Evolutionary conservation across 345 rosid species (phyloP).

Genomic region (Gossypium thurberi): DNA sequence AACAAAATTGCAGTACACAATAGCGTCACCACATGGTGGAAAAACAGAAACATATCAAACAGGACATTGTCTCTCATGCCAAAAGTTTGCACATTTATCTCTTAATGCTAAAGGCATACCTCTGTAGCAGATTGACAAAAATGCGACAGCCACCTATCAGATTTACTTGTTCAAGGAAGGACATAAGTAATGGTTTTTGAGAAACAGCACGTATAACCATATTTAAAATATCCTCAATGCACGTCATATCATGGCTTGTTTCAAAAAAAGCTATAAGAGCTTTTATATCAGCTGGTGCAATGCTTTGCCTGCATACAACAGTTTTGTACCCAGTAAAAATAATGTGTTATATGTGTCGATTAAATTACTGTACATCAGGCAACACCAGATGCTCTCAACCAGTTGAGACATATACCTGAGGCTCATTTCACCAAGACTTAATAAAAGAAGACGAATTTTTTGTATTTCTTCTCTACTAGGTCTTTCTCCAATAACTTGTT

Average conservation of each 20-base stretch:
- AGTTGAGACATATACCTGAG: constrained; percentile 46
- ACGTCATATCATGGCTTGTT: constrained; percentile 80
- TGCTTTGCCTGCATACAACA: constrained; percentile 56
- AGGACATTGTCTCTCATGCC: not conserved
- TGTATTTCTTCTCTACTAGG: constrained; percentile 75
- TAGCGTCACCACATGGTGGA: not conserved
- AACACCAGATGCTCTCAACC: not conserved
- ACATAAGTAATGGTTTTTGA: constrained; percentile 58
- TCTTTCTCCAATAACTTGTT: constrained; percentile 58
- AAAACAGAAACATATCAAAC: not conserved
- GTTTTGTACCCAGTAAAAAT: constrained; percentile 8
- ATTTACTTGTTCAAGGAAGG: constrained; percentile 87
- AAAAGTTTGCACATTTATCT: not conserved
- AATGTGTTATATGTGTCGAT: constrained; percentile 6
- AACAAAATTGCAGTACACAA: not conserved
- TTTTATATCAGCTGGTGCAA: constrained; percentile 60
- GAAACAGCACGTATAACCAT: constrained; percentile 88
- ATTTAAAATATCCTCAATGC: constrained; percentile 88
- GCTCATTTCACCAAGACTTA: constrained; percentile 98
- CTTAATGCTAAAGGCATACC: constrained; percentile 35
- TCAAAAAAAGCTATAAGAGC: constrained; percentile 77
- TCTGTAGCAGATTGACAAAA: constrained; percentile 84
- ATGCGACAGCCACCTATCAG: constrained; percentile 73
- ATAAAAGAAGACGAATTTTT: constrained; percentile 86
- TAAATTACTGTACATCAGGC: not conserved